phyloP scores from a whole-genome alignment of 208 protist genomes.

The Trypanosoma conorhini region DNA sequence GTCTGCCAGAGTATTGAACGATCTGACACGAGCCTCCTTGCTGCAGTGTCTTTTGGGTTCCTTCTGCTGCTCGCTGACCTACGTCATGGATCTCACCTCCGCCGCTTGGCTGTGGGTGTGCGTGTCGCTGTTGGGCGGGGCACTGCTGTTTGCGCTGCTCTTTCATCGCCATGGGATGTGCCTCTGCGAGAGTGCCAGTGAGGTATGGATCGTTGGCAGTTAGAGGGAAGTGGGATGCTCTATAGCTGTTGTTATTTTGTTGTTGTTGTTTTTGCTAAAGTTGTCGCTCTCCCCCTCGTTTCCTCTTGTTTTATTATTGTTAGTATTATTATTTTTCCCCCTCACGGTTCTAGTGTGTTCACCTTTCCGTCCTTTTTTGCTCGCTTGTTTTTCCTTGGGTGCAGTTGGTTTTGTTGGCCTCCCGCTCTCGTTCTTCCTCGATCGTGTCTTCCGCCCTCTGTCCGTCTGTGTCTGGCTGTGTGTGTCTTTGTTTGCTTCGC shows the following conservation, averaged over 20 bases:
- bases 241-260: neutral
- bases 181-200: constrained; percentile 5
- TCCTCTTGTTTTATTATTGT: constrained; percentile 7
- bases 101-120: constrained; percentile 11
- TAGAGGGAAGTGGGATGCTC: neutral
- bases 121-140: neutral
- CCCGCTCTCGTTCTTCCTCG: no score
- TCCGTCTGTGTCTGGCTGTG: neutral
- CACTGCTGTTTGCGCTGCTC: constrained; percentile 1
- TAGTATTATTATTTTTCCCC: constrained; percentile 10
- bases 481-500: constrained; percentile 15
- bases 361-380: constrained; percentile 15
- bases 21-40: constrained; percentile 12
- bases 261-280: neutral
- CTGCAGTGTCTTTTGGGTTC: constrained; percentile 18
- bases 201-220: constrained; percentile 11
- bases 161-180: neutral
- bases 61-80: constrained; percentile 9
- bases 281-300: constrained; percentile 7
- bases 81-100: neutral
- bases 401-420: no score
- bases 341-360: no score
- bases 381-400: constrained; percentile 5
- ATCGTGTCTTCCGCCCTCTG: neutral
- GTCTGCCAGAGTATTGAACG: constrained; percentile 3